A percentile compares a stretch with the other conserved stretches of the same genome.
phyloP scores from a whole-genome alignment of 306 rosid species.

The Leucaena leucocephala region DNA sequence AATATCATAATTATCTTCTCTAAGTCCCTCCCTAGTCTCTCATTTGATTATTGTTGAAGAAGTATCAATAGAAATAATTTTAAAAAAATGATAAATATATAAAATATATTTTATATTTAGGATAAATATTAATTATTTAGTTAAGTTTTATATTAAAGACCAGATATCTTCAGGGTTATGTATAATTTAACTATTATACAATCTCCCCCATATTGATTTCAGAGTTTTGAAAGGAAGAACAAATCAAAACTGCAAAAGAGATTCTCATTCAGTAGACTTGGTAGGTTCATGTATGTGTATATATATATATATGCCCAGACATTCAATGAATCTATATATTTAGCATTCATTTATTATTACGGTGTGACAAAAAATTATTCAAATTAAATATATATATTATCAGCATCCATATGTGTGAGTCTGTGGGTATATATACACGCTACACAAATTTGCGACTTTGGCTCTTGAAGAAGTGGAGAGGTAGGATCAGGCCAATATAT shows the following conservation, averaged over 20 bases:
- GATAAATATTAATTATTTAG: no score
- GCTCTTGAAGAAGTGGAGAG: slow-evolving; percentile 11
- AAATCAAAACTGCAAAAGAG: background rate
- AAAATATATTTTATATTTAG: no score
- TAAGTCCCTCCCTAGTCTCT: no score
- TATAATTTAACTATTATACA: background rate
- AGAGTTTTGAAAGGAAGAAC: background rate
- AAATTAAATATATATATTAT: background rate
- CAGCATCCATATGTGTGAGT: background rate
- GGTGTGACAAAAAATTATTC: background rate
- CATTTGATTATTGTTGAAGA: no score
- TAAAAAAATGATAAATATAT: no score
- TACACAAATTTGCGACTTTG: background rate
- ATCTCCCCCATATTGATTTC: background rate
- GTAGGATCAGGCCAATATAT: background rate
- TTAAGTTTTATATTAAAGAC: no score
- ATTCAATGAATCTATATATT: background rate
- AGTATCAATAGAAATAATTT: no score
- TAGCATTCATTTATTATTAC: background rate
- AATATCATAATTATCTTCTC: no score
- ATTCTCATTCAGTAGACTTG: background rate
- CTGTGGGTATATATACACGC: background rate
- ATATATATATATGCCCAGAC: background rate
- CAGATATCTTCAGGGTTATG: no score
- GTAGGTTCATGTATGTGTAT: background rate